Evolutionary conservation across 73 alveolate species (phyloP).

Genomic region (Diophrys appendiculata): DNA sequence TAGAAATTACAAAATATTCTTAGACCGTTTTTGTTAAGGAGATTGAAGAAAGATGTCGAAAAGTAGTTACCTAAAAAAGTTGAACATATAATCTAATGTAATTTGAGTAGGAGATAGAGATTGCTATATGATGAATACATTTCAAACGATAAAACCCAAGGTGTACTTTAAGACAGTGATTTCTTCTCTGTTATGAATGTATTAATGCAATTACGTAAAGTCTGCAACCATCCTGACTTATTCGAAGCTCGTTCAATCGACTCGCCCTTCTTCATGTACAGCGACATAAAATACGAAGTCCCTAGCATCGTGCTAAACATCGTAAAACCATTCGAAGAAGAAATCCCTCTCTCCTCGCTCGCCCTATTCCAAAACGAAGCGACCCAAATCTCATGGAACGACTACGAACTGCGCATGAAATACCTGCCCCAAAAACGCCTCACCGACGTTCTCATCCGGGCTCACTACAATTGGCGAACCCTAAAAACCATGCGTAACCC

Average conservation of each 20-base stretch:
- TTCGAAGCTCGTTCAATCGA: conserved; percentile 96
- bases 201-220: conserved; percentile 97
- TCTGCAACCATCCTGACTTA: conserved; percentile 99
- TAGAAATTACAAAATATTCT: conserved; percentile 88
- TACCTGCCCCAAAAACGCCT: neutral
- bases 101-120: conserved; percentile 95
- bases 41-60: conserved; percentile 98
- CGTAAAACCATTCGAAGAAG: conserved; percentile 90
- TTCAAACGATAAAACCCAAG: conserved; percentile 80
- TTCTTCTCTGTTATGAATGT: conserved; percentile 96
- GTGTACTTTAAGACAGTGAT: conserved; percentile 82
- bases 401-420: neutral
- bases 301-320: conserved; percentile 40
- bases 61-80: conserved; percentile 96
- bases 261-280: conserved; percentile 71
- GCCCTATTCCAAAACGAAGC: neutral
- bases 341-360: neutral
- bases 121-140: conserved; percentile 97
- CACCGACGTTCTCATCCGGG: neutral
- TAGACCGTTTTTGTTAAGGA: conserved; percentile 96
- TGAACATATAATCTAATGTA: conserved; percentile 94
- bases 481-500: neutral
- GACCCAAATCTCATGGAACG: neutral
- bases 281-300: conserved; percentile 15
- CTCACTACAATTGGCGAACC: neutral